Evolutionary conservation across 345 rosid genomes (phyloP), one percentile per base, ranked within the genome.

Genomic region (Aegle marmelos): DNA sequence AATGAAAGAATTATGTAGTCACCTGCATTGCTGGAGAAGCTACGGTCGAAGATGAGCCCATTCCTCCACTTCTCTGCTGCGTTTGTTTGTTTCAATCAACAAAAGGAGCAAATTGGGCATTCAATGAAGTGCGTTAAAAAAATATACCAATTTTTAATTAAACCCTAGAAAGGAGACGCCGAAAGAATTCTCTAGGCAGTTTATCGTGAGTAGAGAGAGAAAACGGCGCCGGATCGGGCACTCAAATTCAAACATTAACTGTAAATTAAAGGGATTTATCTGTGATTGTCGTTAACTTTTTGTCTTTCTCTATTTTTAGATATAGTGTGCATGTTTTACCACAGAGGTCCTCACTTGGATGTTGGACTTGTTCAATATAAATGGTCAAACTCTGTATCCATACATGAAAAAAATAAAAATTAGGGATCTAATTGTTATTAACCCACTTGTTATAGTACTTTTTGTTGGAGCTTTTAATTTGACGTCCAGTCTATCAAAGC

Each of bases 11-110:
- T 36, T 24, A 21, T 25, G 9, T 58, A 59, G 31, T n/a, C 17
- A 61, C 58, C 83, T 76, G 81, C 79, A 79, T 76, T 68, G 82
- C 79, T 66, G 78, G 82, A 80, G 70, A 76, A 73, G 72, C 81
- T 76, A 79, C 81, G 9, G 78, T 59, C 19, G 77, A 76, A 13
- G 83, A 78, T 14, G 86, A 80, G 79, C 74, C 80, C 83, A 83
- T 85, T 37, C 59, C 64, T 79, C 63, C 13, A 63, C 7, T 73
- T 58, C 53, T 72, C 22, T 10, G 25, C 25, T 24, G 54, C 4
- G 56, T 45, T 13, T 69, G 17, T 8, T 69, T 45, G 28, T 27
- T 69, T 4, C 30, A 67, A 21, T 9, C 11, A 34, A 22, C 27
- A 36, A 9, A 21, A 16, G 7, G 37, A 63, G 19, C 22, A 62